Evolutionary conservation across 2,329 filamentous ascomycete genomes (phyloP).

Genomic region (Septoria linicola): DNA sequence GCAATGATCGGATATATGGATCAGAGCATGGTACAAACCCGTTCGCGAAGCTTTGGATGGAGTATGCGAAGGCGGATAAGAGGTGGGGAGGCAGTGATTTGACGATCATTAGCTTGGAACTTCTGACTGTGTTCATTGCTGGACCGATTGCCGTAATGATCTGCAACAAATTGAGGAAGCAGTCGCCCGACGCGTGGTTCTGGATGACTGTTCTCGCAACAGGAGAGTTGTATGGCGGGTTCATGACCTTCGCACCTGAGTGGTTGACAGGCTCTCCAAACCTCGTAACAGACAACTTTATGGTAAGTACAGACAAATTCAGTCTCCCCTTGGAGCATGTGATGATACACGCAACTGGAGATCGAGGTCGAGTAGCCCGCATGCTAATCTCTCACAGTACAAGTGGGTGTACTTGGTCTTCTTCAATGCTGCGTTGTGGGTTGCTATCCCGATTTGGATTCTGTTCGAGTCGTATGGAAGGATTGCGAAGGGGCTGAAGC

Average conservation of each 20-base stretch:
- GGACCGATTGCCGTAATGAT: slow-evolving; percentile 59
- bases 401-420: slow-evolving; percentile 63
- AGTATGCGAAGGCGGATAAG: slow-evolving; percentile 64
- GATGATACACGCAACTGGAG: too few relatives aligned
- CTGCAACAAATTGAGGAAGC: slow-evolving; percentile 48
- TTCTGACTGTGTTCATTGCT: slow-evolving; percentile 60
- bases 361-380: too few relatives aligned
- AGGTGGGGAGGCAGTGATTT: slow-evolving; percentile 61
- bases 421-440: slow-evolving; percentile 62
- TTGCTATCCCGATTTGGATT: slow-evolving; percentile 59
- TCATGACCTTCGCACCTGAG: slow-evolving; percentile 66
- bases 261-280: slow-evolving; percentile 60
- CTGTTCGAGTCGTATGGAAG: slow-evolving; percentile 53
- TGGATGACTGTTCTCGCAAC: slow-evolving; percentile 60
- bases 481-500: slow-evolving; percentile 27
- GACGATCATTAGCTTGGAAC: slow-evolving; percentile 58
- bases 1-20: slow-evolving; percentile 52
- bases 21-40: slow-evolving; percentile 56
- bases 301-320: too few relatives aligned
- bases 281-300: slow-evolving; percentile 58
- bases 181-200: slow-evolving; percentile 50
- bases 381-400: too few relatives aligned
- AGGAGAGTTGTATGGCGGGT: slow-evolving; percentile 64
- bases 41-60: slow-evolving; percentile 60
- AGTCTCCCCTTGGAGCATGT: too few relatives aligned